Evolutionary conservation across 2,329 filamentous ascomycete species (phyloP), one percentile per base, ranked within the genome.

Genomic region (Microcyclosporella mali): DNA sequence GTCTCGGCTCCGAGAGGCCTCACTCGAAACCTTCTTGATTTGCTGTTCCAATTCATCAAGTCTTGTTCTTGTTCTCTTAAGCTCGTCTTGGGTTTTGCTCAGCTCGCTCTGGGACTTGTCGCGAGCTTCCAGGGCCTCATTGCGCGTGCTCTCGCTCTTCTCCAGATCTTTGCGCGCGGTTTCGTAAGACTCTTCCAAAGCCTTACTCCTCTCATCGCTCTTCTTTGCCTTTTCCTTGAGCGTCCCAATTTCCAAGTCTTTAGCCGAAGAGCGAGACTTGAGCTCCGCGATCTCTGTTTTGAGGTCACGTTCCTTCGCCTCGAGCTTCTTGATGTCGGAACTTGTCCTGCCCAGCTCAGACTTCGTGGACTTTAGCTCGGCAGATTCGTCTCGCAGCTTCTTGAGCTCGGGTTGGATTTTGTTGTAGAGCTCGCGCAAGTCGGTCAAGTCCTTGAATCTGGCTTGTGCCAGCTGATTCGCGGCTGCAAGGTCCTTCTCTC

Each of bases 381-480:
- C 77, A 21, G 85, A 82, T 56, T 97, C 89, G 37, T 82, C 79
- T 6, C 87, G 80, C 15, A 97, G 72, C 33, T 71, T 82, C 61
- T 83, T 84, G 17, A 97, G 70, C 65, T 98, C 90, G 0, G 88
- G 85, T 58, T 95, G 89, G 1, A 85, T 78, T 62, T 92, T 94
- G 52, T 88, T 82, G 21, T 95, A 66, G 2, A 89, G 73, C 48
- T 90, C 85, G 15, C 83, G 78, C 34, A 95, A 70, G 19, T 94
- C 85, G 0, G 82, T 82, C 1, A 95, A 70, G 46, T 97, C 89
- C 63, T 88, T 94, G 70, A 88, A 97, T 21, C 92, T 77, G 12
- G 79, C 84, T 47, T 94, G 83, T 0, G 92, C 88, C 10, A 97
- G 75, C 64, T 94, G 81, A 61, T 95, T 82, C 0, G 89, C 84